These are phyloP conservation scores for Phalaenopsis aphrodite DNA, from an alignment of 106 monocot species.

Conservation along the genomic window DNA sequence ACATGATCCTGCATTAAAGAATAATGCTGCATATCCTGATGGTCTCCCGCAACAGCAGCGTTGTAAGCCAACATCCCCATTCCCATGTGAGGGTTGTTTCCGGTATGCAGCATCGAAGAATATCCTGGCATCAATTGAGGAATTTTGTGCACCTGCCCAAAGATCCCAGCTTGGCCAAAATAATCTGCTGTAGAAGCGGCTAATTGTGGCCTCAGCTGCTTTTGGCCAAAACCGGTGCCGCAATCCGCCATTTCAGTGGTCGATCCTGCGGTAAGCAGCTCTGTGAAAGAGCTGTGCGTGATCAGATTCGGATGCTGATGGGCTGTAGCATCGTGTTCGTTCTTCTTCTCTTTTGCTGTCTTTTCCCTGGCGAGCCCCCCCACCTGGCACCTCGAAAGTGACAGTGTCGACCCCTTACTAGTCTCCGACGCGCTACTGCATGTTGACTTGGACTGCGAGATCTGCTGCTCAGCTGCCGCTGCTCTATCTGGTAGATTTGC, in stretches of 20 bases:
- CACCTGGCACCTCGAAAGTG: conserved; percentile 72
- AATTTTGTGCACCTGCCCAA: conserved; percentile 8
- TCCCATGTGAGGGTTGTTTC: conserved; percentile 42
- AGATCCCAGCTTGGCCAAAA: conserved; percentile 37
- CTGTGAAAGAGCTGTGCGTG: conserved; percentile 70
- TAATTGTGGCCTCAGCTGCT: conserved; percentile 23
- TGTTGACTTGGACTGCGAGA: conserved; percentile 41
- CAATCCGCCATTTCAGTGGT: conserved; percentile 15
- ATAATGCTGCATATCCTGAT: conserved; percentile 5
- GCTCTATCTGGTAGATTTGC: neutral
- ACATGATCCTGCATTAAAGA: conserved; percentile 9
- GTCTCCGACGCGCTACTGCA: conserved; percentile 94
- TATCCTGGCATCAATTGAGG: neutral
- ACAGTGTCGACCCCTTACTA: conserved; percentile 82
- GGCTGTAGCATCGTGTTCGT: neutral
- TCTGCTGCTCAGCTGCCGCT: conserved; percentile 16
- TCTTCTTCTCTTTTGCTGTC: conserved; percentile 42
- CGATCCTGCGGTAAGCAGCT: conserved; percentile 48
- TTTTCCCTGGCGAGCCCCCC: conserved; percentile 49
- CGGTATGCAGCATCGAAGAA: conserved; percentile 22
- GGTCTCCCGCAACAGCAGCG: conserved; percentile 4
- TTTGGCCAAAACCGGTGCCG: conserved; percentile 16
- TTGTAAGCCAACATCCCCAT: conserved; percentile 36
- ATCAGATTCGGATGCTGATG: conserved; percentile 19
- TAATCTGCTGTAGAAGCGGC: conserved; percentile 51